Conservation (phyloP, 2,329 filamentous ascomycete genomes). For the Colletotrichum simmondsii region DNA sequence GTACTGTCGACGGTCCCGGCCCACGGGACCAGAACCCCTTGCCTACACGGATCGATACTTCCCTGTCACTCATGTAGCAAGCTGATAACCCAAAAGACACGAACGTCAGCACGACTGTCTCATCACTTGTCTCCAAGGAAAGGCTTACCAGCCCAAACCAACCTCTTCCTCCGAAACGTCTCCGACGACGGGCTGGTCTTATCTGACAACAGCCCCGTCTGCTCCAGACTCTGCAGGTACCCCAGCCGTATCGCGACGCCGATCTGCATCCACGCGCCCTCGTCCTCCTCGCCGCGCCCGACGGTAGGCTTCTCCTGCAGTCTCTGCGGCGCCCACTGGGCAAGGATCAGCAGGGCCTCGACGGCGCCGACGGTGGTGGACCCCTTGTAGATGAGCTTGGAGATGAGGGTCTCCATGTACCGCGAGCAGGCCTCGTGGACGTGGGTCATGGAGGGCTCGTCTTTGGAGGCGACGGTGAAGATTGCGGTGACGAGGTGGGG, state of each 20-base stretch:
- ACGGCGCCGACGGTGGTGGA: conserved; percentile 77
- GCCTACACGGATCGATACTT: conserved; percentile 77
- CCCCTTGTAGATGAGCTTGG: conserved; percentile 72
- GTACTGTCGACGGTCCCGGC: conserved; percentile 72
- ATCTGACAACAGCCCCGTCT: conserved; percentile 70
- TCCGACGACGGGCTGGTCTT: conserved; percentile 66
- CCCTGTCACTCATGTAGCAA: conserved; percentile 74
- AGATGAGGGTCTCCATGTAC: conserved; percentile 77
- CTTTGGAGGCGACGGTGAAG: conserved; percentile 77
- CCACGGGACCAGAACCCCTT: conserved; percentile 81
- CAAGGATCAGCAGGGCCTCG: conserved; percentile 75
- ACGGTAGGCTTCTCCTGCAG: conserved; percentile 71
- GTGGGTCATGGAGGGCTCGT: conserved; percentile 71
- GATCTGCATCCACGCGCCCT: conserved; percentile 82
- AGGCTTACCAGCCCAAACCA: conserved; percentile 72
- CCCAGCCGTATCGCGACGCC: conserved; percentile 76
- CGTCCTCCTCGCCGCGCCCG: conserved; percentile 78
- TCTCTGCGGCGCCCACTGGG: conserved; percentile 79
- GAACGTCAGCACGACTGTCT: neutral
- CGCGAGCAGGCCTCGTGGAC: conserved; percentile 74
- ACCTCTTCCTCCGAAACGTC: conserved; percentile 69
- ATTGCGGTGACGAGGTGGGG: conserved; percentile 77
- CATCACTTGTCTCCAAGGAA: neutral
- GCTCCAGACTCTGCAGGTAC: conserved; percentile 77
- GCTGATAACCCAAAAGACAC: conserved; percentile 41